Conservation (phyloP, 257 asterid genomes). For the Ophiorrhiza pumila region DNA sequence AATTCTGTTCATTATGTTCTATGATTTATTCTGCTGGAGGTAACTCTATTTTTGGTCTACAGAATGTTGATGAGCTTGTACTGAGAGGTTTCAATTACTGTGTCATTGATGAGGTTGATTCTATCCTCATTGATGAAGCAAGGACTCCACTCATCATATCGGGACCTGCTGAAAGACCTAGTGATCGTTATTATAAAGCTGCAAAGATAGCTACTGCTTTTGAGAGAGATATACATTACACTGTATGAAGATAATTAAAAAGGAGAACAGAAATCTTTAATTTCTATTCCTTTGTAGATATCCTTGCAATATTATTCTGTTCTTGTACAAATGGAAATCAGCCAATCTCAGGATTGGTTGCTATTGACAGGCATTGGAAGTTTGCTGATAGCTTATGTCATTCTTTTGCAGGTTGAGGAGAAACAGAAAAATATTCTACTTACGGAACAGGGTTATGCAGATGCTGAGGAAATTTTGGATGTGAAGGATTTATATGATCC, state of each 20-base stretch:
- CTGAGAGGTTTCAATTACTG: constrained; percentile 83
- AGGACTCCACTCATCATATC: constrained; percentile 99
- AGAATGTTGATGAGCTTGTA: constrained; percentile 94
- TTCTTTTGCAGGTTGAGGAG: constrained; percentile 86
- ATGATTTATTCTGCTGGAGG: constrained; percentile 19
- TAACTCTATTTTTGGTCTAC: constrained; percentile 39
- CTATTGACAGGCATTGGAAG: neutral
- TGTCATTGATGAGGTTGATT: constrained; percentile 98
- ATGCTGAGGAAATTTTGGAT: constrained; percentile 91
- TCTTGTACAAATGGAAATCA: neutral
- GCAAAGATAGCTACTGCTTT: constrained; percentile 92
- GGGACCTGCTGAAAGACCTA: constrained; percentile 94
- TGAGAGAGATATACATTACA: constrained; percentile 86
- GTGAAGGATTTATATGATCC: constrained; percentile 97
- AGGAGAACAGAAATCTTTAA: neutral
- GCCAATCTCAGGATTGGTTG: neutral
- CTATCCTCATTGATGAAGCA: constrained; percentile 97
- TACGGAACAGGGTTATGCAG: constrained; percentile 96
- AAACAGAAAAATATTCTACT: constrained; percentile 82
- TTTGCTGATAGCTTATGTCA: neutral
- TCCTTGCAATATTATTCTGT: neutral
- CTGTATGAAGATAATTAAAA: constrained; percentile 42
- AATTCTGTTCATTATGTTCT: constrained; percentile 18
- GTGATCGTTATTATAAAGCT: constrained; percentile 93
- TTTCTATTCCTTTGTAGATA: neutral